Percentiles rank a stretch among this genome's conserved stretches.
phyloP scores from a whole-genome alignment of 148 eudicot species.

The Camellia lanceoleosa region DNA sequence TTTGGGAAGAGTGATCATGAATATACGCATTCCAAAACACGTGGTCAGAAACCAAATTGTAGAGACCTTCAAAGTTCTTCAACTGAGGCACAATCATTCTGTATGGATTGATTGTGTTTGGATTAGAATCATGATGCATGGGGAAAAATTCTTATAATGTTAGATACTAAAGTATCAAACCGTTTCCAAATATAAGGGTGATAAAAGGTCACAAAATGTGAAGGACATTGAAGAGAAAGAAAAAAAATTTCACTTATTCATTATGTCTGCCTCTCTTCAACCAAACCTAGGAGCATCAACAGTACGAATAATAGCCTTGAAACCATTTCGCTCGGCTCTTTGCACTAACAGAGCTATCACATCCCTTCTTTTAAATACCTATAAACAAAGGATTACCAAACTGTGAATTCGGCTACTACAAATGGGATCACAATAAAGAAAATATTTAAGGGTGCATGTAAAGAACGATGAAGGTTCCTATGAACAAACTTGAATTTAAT shows the following conservation, averaged over 20 bases:
- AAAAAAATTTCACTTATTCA: conserved; percentile 54
- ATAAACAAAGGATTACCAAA: conserved; percentile 1
- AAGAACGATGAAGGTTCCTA: background rate
- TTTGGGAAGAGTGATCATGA: background rate
- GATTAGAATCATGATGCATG: background rate
- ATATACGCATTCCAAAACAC: background rate
- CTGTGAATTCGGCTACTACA: background rate
- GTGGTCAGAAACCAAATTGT: background rate
- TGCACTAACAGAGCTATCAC: conserved; percentile 50
- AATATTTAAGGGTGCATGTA: background rate
- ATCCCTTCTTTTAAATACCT: conserved; percentile 68
- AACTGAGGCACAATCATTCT: conserved; percentile 70
- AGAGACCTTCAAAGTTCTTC: conserved; percentile 65
- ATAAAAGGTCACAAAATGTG: background rate
- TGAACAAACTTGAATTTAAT: background rate
- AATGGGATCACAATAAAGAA: too few relatives aligned
- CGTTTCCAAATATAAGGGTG: background rate
- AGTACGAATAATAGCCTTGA: conserved; percentile 73
- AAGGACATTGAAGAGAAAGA: background rate
- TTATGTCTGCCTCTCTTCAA: conserved; percentile 74
- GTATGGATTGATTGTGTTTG: conserved; percentile 17
- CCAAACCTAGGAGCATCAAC: conserved; percentile 81
- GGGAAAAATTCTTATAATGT: background rate
- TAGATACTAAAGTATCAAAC: background rate
- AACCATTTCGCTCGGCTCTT: conserved; percentile 76